Percentiles rank a stretch among this genome's conserved stretches.
phyloP scores from a whole-genome alignment of 495 filamentous ascomycete genomes.

The Stereocaulon alpinum region DNA sequence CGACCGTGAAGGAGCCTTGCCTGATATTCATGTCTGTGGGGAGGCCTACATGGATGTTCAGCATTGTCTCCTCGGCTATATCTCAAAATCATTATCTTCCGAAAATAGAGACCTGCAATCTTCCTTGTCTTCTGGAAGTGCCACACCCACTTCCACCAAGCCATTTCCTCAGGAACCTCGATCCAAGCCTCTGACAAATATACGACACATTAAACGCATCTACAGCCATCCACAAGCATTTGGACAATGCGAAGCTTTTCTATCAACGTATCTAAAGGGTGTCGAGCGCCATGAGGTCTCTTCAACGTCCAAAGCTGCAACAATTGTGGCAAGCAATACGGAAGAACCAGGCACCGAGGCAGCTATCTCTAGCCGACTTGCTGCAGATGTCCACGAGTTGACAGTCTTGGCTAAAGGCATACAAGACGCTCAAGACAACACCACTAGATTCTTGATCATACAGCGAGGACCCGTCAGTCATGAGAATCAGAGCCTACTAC shows the following conservation, averaged over 20 bases:
- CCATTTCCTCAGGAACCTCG: constrained; percentile 23
- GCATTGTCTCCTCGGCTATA: constrained; percentile 64
- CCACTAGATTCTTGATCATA: constrained; percentile 78
- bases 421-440: constrained; percentile 77
- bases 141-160: constrained; percentile 20
- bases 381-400: constrained; percentile 56
- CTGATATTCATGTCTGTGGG: constrained; percentile 59
- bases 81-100: constrained; percentile 25
- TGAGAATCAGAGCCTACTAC: constrained; percentile 6
- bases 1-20: constrained; percentile 50
- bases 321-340: constrained; percentile 54
- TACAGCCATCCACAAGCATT: constrained; percentile 94
- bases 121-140: constrained; percentile 29
- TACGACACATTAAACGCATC: constrained; percentile 46
- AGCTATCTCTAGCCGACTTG: constrained; percentile 66
- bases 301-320: constrained; percentile 73
- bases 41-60: constrained; percentile 79
- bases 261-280: constrained; percentile 52
- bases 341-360: constrained; percentile 45
- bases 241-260: constrained; percentile 78
- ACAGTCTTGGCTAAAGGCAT: constrained; percentile 62
- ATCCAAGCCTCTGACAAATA: constrained; percentile 27
- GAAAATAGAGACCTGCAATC: constrained; percentile 19
- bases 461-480: constrained; percentile 30
- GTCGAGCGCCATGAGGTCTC: constrained; percentile 74